Conservation (phyloP, 345 rosid species). For the Syzygium jambos region DNA sequence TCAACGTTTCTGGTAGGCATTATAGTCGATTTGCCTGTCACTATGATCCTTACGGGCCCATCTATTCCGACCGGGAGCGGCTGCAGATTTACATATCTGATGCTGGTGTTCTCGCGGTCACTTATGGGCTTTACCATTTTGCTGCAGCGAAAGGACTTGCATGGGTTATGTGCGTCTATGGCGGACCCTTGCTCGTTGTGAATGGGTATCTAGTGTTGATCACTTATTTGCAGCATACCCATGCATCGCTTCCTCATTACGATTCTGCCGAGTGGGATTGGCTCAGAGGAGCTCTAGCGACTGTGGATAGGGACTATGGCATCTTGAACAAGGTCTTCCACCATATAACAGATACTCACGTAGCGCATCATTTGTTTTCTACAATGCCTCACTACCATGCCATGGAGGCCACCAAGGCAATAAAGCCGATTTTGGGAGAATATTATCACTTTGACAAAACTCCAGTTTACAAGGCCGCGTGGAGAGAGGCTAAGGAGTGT, state of each 20-base stretch:
- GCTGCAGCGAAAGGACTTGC: constrained; percentile 46
- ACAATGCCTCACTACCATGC: constrained; percentile 92
- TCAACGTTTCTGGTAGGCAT: constrained; percentile 73
- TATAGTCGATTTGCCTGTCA: constrained; percentile 73
- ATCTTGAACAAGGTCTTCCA: constrained; percentile 80
- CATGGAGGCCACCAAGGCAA: constrained; percentile 85
- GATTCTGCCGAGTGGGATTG: constrained; percentile 86
- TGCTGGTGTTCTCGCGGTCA: constrained; percentile 48
- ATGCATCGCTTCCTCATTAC: constrained; percentile 75
- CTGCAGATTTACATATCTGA: constrained; percentile 67
- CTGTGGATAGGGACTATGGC: constrained; percentile 85
- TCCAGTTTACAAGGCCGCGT: constrained; percentile 54
- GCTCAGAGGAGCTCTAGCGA: constrained; percentile 78
- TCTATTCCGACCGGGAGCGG: constrained; percentile 64
- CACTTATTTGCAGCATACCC: constrained; percentile 89
- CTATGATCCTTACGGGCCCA: constrained; percentile 70
- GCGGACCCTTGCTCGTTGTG: constrained; percentile 63
- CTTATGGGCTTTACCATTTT: constrained; percentile 46
- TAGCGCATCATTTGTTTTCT: constrained; percentile 77
- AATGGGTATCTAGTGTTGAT: constrained; percentile 61
- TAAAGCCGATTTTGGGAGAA: constrained; percentile 72
- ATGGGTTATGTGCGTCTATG: constrained; percentile 53
- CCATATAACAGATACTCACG: constrained; percentile 82
- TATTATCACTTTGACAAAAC: constrained; percentile 77
- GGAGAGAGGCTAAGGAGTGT: constrained; percentile 93